Evolutionary conservation across 108 stramenopile species (phyloP).

Genomic region (Cyclotella cryptica): DNA sequence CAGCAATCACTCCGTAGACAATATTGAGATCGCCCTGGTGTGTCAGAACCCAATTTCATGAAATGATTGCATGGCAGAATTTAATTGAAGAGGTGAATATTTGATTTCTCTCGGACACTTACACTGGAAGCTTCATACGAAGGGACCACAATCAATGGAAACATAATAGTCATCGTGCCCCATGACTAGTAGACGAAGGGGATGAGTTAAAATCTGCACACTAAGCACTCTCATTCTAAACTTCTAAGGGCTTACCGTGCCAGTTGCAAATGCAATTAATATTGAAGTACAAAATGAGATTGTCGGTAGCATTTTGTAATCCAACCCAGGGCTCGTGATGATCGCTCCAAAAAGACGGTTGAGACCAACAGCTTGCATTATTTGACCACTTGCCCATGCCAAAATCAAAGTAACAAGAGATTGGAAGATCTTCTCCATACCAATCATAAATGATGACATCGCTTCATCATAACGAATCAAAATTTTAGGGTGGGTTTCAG

Average conservation of each 20-base stretch:
- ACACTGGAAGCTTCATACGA: constrained; percentile 54
- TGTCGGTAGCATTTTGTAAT: constrained; percentile 57
- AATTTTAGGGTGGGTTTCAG: constrained; percentile 18
- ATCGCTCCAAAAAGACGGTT: constrained; percentile 63
- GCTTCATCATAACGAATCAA: constrained; percentile 53
- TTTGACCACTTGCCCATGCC: constrained; percentile 66
- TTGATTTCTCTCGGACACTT: neutral
- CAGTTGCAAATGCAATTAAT: constrained; percentile 72
- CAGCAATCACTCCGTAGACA: constrained; percentile 63
- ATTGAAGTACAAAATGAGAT: constrained; percentile 63
- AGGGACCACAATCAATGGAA: constrained; percentile 68
- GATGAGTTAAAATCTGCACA: neutral
- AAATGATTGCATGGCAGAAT: neutral
- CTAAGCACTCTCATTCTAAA: neutral
- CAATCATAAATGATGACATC: constrained; percentile 55
- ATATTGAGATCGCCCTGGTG: constrained; percentile 53
- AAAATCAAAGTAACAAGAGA: constrained; percentile 58
- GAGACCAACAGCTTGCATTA: constrained; percentile 65
- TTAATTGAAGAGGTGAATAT: neutral
- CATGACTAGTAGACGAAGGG: constrained; percentile 39
- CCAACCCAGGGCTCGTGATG: constrained; percentile 48
- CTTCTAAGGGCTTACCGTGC: constrained; percentile 38
- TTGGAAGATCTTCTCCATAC: constrained; percentile 53
- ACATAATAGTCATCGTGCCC: constrained; percentile 80
- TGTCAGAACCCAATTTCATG: neutral